phyloP scores from a whole-genome alignment of 306 rosid genomes.

The Trifolium subterraneum region DNA sequence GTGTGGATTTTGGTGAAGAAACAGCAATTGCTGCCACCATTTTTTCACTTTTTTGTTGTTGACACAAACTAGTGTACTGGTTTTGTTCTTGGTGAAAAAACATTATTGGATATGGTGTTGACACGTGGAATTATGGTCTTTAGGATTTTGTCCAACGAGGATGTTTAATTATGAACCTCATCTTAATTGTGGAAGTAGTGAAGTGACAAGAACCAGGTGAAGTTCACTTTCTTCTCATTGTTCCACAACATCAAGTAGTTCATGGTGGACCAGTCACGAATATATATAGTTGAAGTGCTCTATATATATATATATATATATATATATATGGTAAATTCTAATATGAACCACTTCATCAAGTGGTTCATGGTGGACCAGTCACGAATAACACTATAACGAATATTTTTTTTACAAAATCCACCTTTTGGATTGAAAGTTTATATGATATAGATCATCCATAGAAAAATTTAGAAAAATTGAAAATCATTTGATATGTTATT shows the following conservation, averaged over 20 bases:
- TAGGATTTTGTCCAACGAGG: slow-evolving; percentile 48
- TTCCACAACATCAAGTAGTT: slow-evolving; percentile 17
- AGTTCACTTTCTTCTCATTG: not conserved
- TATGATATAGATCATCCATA: no score
- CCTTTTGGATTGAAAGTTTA: no score
- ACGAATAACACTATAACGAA: no score
- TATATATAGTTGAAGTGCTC: no score
- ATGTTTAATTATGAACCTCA: slow-evolving; percentile 33
- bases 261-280: no score
- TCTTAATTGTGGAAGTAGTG: slow-evolving; percentile 52
- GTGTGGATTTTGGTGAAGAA: slow-evolving; percentile 65
- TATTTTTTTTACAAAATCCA: no score
- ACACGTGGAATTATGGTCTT: slow-evolving; percentile 71
- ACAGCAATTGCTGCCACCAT: slow-evolving; percentile 64
- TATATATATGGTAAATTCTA: no score
- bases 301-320: no score
- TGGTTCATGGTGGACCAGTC: no score
- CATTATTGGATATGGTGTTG: slow-evolving; percentile 57
- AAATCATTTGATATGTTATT: no score
- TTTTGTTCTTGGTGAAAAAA: slow-evolving; percentile 23
- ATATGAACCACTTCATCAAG: no score
- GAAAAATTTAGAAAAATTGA: no score
- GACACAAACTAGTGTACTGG: slow-evolving; percentile 16
- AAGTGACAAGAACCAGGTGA: not conserved
- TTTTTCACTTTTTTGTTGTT: slow-evolving; percentile 34